phyloP scores from a whole-genome alignment of 129 eudicot species.

The Mikania micrantha region DNA sequence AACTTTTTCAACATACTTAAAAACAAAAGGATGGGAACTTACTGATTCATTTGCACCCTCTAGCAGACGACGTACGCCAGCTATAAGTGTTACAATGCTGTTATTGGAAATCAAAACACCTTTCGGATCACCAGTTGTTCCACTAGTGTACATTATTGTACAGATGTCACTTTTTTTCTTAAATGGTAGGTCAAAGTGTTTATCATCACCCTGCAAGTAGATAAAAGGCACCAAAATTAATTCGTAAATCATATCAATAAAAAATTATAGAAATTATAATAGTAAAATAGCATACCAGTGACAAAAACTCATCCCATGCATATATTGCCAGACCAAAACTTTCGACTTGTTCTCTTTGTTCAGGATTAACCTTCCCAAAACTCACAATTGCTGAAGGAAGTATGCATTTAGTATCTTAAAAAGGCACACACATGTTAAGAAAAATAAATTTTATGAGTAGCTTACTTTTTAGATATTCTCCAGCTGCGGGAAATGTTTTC shows the following conservation, averaged over 20 bases:
- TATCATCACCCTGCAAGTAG: conserved; percentile 59
- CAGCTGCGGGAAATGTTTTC: conserved; percentile 60
- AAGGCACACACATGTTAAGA: neutral
- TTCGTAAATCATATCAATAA: neutral
- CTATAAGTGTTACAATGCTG: conserved; percentile 71
- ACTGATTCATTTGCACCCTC: conserved; percentile 68
- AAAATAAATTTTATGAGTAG: conserved; percentile 13
- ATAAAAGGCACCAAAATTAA: conserved; percentile 1
- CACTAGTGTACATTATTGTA: conserved; percentile 99
- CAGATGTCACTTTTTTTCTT: conserved; percentile 81
- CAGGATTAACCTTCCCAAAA: conserved; percentile 69
- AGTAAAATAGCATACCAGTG: conserved; percentile 42
- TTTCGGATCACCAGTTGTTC: conserved; percentile 99
- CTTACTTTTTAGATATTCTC: conserved; percentile 81
- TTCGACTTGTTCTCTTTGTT: conserved; percentile 57
- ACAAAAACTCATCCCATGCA: conserved; percentile 80
- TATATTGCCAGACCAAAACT: conserved; percentile 56
- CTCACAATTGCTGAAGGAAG: conserved; percentile 66
- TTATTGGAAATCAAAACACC: conserved; percentile 88
- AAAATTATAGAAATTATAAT: neutral
- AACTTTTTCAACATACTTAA: neutral
- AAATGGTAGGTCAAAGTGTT: conserved; percentile 55
- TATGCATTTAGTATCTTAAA: conserved; percentile 5
- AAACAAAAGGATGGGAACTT: conserved; percentile 13
- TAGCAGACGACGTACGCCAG: conserved; percentile 63